Evolutionary conservation across 257 asterid species (phyloP).

Genomic region (Scutellaria minor): DNA sequence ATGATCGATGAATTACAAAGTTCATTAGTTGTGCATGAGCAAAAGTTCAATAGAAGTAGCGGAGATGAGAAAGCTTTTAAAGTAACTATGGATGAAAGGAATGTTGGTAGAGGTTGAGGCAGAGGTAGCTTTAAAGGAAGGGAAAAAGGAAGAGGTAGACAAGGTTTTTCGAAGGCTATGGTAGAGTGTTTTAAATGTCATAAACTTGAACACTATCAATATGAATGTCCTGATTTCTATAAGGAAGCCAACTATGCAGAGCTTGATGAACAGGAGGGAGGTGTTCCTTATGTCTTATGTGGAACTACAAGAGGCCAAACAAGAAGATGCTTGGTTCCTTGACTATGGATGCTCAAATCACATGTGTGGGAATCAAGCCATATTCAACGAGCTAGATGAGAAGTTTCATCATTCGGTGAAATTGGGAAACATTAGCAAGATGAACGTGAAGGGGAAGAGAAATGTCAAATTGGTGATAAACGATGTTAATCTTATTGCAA

Average conservation of each 20-base stretch:
- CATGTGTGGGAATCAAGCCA: no score
- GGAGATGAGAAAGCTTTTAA: neutral
- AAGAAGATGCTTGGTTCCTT: slow-evolving; percentile 4
- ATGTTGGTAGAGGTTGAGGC: neutral
- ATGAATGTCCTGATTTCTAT: neutral
- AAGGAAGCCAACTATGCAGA: neutral
- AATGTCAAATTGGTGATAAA: no score
- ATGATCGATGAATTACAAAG: neutral
- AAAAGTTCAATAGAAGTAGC: neutral
- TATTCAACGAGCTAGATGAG: no score
- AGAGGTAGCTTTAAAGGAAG: neutral
- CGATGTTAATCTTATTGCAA: no score
- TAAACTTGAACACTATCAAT: no score
- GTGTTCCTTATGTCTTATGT: slow-evolving; percentile 26
- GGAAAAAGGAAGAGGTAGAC: no score
- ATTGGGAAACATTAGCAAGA: no score
- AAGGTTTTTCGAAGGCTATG: no score
- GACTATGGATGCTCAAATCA: no score
- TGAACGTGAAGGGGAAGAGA: no score
- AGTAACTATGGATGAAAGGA: neutral
- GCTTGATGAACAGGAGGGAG: neutral
- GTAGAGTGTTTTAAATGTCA: no score
- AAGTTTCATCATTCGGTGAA: no score
- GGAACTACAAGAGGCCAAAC: neutral
- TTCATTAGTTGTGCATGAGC: neutral